Percentiles rank a stretch among this genome's conserved stretches.
Evolutionary conservation across 148 eudicot species (phyloP).

Genomic region (Rhododendron kiyosumense): DNA sequence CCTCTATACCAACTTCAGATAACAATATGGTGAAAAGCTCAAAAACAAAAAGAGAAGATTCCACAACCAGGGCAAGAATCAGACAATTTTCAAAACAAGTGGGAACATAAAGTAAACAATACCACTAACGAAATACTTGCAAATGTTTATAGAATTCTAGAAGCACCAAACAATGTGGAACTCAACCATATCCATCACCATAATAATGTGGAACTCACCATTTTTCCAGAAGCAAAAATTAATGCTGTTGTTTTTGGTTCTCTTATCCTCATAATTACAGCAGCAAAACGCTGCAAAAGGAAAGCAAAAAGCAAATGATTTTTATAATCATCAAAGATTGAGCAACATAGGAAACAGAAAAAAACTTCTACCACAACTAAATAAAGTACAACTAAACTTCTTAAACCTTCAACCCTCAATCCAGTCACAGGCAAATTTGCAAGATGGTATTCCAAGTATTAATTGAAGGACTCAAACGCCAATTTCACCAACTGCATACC

Average conservation of each 20-base stretch:
- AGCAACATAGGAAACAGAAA: neutral
- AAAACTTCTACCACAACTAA: neutral
- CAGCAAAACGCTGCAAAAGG: slow-evolving; percentile 78
- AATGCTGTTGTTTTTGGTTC: slow-evolving; percentile 89
- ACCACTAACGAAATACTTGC: neutral
- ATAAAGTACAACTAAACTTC: neutral
- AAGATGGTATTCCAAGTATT: neutral
- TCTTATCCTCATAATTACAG: slow-evolving; percentile 89
- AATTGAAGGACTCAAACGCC: neutral
- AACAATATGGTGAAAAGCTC: neutral
- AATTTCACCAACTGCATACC: slow-evolving; percentile 27
- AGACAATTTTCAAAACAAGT: neutral
- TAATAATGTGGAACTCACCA: slow-evolving; percentile 42
- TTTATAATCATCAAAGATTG: neutral
- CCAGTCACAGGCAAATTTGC: neutral
- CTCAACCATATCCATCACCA: neutral
- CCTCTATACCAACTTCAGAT: neutral
- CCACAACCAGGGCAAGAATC: neutral
- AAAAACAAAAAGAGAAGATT: neutral
- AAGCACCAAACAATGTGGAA: neutral
- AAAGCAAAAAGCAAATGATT: neutral
- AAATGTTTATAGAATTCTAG: neutral
- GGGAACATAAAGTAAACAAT: neutral
- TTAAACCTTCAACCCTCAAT: neutral
- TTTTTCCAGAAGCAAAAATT: slow-evolving; percentile 89